Conservation (phyloP, 768 basidiomycete genomes). For the Agaricus blazei region DNA sequence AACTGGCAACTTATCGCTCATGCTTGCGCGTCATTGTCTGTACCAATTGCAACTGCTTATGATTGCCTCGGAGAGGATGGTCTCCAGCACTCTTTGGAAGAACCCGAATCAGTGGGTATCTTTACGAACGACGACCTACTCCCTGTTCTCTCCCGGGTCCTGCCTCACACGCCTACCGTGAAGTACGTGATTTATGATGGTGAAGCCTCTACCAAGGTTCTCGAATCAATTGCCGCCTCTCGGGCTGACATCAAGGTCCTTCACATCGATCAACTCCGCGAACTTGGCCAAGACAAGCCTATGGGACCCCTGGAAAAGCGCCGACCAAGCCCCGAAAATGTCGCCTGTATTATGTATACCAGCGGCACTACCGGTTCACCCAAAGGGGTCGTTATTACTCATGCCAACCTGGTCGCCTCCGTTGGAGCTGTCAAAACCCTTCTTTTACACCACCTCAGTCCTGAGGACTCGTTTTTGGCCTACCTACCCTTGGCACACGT, state of each 20-base stretch:
- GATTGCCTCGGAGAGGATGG: constrained; percentile 91
- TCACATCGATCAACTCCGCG: constrained; percentile 66
- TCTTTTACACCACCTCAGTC: constrained; percentile 58
- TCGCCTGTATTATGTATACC: constrained; percentile 67
- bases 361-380: constrained; percentile 88
- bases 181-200: constrained; percentile 87
- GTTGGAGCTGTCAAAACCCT: constrained; percentile 77
- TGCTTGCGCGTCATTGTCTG: constrained; percentile 73
- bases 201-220: constrained; percentile 38
- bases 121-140: constrained; percentile 94
- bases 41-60: constrained; percentile 90
- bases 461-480: constrained; percentile 73
- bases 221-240: constrained; percentile 54
- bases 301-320: constrained; percentile 45
- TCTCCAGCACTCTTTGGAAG: constrained; percentile 83
- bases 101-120: constrained; percentile 73
- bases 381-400: constrained; percentile 90
- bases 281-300: constrained; percentile 55
- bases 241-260: constrained; percentile 58
- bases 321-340: constrained; percentile 34
- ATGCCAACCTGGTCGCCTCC: constrained; percentile 81
- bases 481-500: constrained; percentile 95
- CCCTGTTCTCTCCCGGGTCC: constrained; percentile 66
- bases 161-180: constrained; percentile 68
- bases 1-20: constrained; percentile 90